These are phyloP conservation scores for Xanthoconium stramineum DNA, from an alignment of 768 basidiomycete species.

Conservation along the genomic window DNA sequence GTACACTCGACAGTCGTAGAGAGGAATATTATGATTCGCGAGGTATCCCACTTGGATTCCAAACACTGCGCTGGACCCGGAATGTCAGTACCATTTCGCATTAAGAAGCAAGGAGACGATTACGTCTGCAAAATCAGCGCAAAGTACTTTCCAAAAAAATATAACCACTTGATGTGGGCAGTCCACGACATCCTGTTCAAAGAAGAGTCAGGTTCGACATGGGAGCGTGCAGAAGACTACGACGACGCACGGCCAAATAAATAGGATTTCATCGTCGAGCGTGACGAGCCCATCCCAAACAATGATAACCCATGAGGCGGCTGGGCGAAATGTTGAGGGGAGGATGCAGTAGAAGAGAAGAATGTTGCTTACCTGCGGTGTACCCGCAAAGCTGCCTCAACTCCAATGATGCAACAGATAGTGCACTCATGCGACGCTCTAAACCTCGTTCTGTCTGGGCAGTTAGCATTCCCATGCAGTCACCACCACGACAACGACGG, in stretches of 20 bases:
- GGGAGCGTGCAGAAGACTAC: background rate
- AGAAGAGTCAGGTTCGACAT: background rate
- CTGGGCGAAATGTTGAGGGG: background rate
- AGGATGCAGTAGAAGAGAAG: background rate
- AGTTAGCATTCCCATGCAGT: background rate
- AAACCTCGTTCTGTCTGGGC: background rate
- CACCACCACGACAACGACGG: too few relatives aligned
- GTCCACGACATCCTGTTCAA: slow-evolving; percentile 12
- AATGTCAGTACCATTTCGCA: background rate
- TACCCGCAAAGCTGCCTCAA: slow-evolving; percentile 6
- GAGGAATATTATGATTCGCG: background rate
- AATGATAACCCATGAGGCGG: slow-evolving; percentile 2
- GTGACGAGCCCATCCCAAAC: slow-evolving; percentile 22
- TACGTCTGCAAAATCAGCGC: slow-evolving; percentile 18
- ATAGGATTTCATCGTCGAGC: slow-evolving; percentile 18
- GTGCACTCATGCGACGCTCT: slow-evolving; percentile 1
- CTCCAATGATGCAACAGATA: too few relatives aligned
- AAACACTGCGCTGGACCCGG: slow-evolving; percentile 4
- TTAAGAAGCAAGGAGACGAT: background rate
- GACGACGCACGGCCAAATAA: slow-evolving; percentile 24
- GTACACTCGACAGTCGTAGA: slow-evolving; percentile 11
- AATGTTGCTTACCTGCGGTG: slow-evolving; percentile 1
- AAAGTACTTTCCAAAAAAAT: slow-evolving; percentile 22
- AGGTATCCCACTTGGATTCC: slow-evolving; percentile 5
- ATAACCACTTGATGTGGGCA: slow-evolving; percentile 27